Evolutionary conservation across 1,284 basidiomycete genomes (phyloP).

Genomic region (Ganoderma resinaceum): DNA sequence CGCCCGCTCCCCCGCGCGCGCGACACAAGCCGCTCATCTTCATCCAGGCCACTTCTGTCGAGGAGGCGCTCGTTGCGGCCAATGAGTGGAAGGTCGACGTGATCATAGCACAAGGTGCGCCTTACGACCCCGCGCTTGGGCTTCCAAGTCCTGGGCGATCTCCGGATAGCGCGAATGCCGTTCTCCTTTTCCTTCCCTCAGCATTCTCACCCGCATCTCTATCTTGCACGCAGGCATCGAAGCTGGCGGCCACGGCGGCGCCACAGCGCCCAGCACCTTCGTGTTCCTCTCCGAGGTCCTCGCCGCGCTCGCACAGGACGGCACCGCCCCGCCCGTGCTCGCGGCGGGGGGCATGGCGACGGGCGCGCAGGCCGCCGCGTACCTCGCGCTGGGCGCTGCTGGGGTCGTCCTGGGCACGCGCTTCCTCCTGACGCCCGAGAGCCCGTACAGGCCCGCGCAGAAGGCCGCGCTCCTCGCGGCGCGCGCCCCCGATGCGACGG

Average conservation of each 20-base stretch:
- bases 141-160: too few relatives aligned
- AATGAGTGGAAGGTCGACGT: conserved; percentile 72
- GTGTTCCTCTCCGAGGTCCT: conserved; percentile 66
- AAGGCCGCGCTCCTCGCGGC: conserved; percentile 57
- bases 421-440: conserved; percentile 73
- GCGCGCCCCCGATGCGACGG: conserved; percentile 56
- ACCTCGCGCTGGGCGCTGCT: conserved; percentile 68
- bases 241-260: conserved; percentile 75
- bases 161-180: too few relatives aligned
- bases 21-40: conserved; percentile 61
- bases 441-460: conserved; percentile 62
- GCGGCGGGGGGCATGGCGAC: conserved; percentile 63
- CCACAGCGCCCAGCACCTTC: conserved; percentile 61
- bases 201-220: conserved; percentile 11
- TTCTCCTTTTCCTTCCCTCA: too few relatives aligned
- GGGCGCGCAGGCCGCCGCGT: conserved; percentile 67
- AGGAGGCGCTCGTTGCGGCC: conserved; percentile 62
- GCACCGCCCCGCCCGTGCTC: conserved; percentile 55
- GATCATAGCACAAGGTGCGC: conserved; percentile 76
- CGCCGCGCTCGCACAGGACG: conserved; percentile 46
- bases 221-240: conserved; percentile 61
- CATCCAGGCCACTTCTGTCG: conserved; percentile 63
- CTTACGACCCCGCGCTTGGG: conserved; percentile 6
- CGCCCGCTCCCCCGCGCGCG: conserved; percentile 49
- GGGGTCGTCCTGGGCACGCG: conserved; percentile 77